Conservation (phyloP, 306 rosid genomes). For the Glycyrrhiza uralensis region DNA sequence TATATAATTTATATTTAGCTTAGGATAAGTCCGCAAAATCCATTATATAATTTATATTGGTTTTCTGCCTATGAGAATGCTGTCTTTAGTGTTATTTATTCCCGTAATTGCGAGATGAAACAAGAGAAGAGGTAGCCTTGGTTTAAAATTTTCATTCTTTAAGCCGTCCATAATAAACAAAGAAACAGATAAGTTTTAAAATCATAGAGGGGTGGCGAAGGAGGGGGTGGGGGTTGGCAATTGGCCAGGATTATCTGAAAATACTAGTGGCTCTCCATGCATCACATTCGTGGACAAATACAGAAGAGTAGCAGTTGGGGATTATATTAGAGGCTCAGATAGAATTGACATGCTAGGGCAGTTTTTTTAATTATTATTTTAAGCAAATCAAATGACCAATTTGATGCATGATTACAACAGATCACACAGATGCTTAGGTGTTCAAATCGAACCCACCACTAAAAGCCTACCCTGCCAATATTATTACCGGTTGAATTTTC, state of each 20-base stretch:
- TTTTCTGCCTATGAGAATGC: too few relatives aligned
- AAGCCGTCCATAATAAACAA: slow-evolving; percentile 20
- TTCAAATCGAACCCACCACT: too few relatives aligned
- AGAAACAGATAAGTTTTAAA: slow-evolving; percentile 14
- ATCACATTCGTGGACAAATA: slow-evolving; percentile 30
- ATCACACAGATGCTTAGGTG: not conserved
- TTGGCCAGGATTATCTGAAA: slow-evolving; percentile 4
- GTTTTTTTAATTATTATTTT: not conserved
- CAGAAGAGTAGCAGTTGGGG: not conserved
- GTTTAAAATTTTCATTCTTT: not conserved
- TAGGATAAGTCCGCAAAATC: too few relatives aligned
- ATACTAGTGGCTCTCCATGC: too few relatives aligned
- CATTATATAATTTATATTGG: too few relatives aligned
- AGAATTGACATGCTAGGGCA: not conserved
- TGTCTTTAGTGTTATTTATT: too few relatives aligned
- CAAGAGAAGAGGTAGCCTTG: too few relatives aligned
- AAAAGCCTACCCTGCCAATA: too few relatives aligned
- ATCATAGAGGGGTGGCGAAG: not conserved
- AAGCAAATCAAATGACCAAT: not conserved
- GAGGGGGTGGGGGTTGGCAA: not conserved
- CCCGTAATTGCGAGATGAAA: too few relatives aligned
- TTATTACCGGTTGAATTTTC: slow-evolving; percentile 24
- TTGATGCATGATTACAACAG: not conserved
- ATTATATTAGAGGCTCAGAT: slow-evolving; percentile 11
- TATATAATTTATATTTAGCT: too few relatives aligned